phyloP scores from a whole-genome alignment of 495 filamentous ascomycete genomes.

The Aspergillus olivimuriae region DNA sequence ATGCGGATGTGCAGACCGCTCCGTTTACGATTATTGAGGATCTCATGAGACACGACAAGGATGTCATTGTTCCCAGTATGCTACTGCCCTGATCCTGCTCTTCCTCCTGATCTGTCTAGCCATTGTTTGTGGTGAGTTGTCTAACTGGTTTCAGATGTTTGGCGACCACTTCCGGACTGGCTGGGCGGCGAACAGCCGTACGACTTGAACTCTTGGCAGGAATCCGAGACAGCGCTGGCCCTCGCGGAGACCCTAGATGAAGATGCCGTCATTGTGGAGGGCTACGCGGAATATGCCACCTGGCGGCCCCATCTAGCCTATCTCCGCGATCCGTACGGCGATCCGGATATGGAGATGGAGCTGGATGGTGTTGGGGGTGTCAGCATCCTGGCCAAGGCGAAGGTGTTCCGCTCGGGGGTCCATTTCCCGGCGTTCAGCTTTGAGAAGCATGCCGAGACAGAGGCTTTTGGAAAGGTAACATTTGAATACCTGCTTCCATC shows the following conservation, averaged over 20 bases:
- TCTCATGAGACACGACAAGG: slow-evolving; percentile 97
- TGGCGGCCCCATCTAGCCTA: slow-evolving; percentile 98
- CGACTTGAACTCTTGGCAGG: slow-evolving; percentile 98
- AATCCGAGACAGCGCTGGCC: slow-evolving; percentile 92
- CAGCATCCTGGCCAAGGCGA: slow-evolving; percentile 93
- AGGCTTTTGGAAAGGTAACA: slow-evolving; percentile 99
- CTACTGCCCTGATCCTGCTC: too few species aligned
- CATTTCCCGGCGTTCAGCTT: slow-evolving; percentile 99
- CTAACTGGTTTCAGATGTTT: slow-evolving; percentile 87
- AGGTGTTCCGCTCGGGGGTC: slow-evolving; percentile 87
- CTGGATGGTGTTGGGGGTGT: slow-evolving; percentile 97
- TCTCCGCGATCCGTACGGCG: slow-evolving; percentile 92
- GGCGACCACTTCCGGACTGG: slow-evolving; percentile 98
- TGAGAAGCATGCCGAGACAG: slow-evolving; percentile 97
- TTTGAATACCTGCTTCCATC: slow-evolving; percentile 16
- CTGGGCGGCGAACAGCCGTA: slow-evolving; percentile 98
- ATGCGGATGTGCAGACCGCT: slow-evolving; percentile 96
- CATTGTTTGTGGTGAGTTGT: too few species aligned
- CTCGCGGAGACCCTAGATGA: slow-evolving; percentile 94
- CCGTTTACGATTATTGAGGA: slow-evolving; percentile 96
- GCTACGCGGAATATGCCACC: slow-evolving; percentile 98
- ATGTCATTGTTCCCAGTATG: slow-evolving; percentile 99
- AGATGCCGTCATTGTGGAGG: slow-evolving; percentile 98
- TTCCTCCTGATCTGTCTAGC: too few species aligned
- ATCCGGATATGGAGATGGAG: slow-evolving; percentile 99